A percentile compares a stretch with the other conserved stretches of the same genome.
Conservation (phyloP, 371 early-diverging fungal genomes). For the Zychaea mexicana region DNA sequence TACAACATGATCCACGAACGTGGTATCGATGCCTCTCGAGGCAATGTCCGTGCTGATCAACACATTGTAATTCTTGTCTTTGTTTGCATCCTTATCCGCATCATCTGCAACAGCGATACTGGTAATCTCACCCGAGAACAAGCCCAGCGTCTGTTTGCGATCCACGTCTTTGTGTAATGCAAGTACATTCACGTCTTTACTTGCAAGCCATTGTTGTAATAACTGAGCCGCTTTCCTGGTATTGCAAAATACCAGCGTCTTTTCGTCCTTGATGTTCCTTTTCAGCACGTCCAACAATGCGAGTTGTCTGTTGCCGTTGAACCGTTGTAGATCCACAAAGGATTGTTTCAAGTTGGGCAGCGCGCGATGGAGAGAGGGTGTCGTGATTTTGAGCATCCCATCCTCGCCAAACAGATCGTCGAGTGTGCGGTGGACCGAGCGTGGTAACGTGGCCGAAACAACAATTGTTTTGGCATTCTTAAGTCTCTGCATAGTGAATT, state of each 20-base stretch:
- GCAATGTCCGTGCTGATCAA: slow-evolving; percentile 95
- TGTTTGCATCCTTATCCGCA: not conserved
- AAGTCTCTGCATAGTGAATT: slow-evolving; percentile 21
- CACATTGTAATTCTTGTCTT: slow-evolving; percentile 37
- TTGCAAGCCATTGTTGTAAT: slow-evolving; percentile 59
- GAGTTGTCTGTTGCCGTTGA: slow-evolving; percentile 61
- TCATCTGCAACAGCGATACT: slow-evolving; percentile 14
- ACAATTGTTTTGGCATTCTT: slow-evolving; percentile 48
- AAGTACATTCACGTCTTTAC: slow-evolving; percentile 60
- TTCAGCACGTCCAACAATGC: slow-evolving; percentile 77
- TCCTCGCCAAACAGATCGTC: slow-evolving; percentile 53
- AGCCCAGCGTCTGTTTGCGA: slow-evolving; percentile 44
- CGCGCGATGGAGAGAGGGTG: slow-evolving; percentile 83
- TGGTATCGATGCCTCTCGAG: slow-evolving; percentile 93
- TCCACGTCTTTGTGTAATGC: slow-evolving; percentile 62
- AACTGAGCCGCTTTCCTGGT: slow-evolving; percentile 67
- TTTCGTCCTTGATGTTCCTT: slow-evolving; percentile 57
- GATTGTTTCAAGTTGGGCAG: slow-evolving; percentile 75
- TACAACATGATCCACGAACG: slow-evolving; percentile 89
- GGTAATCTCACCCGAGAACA: slow-evolving; percentile 31
- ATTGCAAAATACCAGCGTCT: slow-evolving; percentile 89
- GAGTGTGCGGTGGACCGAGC: slow-evolving; percentile 67
- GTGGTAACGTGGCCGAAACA: slow-evolving; percentile 90
- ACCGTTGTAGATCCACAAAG: slow-evolving; percentile 70
- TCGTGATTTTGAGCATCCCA: slow-evolving; percentile 69